A percentile compares a stretch with the other conserved stretches of the same genome.
phyloP scores from a whole-genome alignment of 192 early-diverging fungal species.

The Geosiphon pyriformis region DNA sequence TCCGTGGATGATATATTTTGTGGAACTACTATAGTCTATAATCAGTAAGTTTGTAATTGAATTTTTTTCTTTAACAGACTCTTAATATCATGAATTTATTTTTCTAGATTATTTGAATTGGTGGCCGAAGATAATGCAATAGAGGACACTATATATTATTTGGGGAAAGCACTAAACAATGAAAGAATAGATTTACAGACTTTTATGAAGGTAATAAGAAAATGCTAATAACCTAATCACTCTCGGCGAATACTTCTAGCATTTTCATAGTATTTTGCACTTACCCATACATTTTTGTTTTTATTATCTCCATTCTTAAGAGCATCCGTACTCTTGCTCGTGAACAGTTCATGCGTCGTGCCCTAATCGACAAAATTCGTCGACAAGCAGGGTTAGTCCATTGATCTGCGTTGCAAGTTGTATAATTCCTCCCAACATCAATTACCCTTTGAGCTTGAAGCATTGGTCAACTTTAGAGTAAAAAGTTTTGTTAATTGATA shows the following conservation, averaged over 20 bases:
- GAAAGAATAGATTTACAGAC: conserved; percentile 64
- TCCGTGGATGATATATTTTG: conserved; percentile 58
- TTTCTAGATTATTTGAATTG: conserved; percentile 72
- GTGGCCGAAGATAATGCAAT: conserved; percentile 87
- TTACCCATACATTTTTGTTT: too few relatives aligned
- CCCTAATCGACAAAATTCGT: conserved; percentile 65
- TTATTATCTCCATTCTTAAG: conserved; percentile 32
- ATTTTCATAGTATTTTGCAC: too few relatives aligned
- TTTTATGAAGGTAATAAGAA: conserved; percentile 67
- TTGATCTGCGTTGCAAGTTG: too few relatives aligned
- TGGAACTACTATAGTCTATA: conserved; percentile 60
- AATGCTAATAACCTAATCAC: too few relatives aligned
- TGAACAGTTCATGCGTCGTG: conserved; percentile 88
- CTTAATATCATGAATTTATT: conserved; percentile 6
- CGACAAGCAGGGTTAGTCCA: conserved; percentile 34
- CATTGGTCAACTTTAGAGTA: too few relatives aligned
- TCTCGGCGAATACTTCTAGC: too few relatives aligned
- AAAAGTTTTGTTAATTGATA: too few relatives aligned
- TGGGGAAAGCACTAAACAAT: conserved; percentile 73
- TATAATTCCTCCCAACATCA: too few relatives aligned
- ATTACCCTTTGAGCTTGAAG: too few relatives aligned
- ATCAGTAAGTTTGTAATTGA: conserved; percentile 51
- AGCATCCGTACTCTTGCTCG: conserved; percentile 72
- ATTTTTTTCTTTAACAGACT: background rate
- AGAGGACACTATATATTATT: conserved; percentile 80